Conservation (phyloP, 1,284 basidiomycete species). For the Bjerkandera adusta region DNA sequence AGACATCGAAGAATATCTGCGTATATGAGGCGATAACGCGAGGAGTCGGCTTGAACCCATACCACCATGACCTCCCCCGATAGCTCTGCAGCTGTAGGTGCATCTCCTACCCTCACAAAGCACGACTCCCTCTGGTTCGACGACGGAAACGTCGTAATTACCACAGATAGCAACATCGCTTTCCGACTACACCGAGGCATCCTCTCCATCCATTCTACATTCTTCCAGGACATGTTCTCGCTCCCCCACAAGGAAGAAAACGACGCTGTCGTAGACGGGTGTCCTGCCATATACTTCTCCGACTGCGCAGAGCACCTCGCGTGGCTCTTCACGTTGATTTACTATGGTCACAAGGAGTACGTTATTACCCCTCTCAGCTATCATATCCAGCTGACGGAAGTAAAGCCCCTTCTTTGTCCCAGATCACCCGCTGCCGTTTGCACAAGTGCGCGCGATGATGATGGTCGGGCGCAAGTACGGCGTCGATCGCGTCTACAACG, state of each 20-base stretch:
- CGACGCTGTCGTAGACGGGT: not conserved
- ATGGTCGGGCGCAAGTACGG: constrained; percentile 15
- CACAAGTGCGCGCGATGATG: constrained; percentile 8
- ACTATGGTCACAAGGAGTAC: not conserved
- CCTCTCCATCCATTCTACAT: constrained; percentile 24
- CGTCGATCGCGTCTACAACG: constrained; percentile 5
- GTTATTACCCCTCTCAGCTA: no score
- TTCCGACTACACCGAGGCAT: not conserved
- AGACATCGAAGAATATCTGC: no score
- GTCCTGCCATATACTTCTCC: not conserved
- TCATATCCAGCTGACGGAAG: no score
- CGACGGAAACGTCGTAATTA: not conserved
- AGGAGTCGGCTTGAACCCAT: no score
- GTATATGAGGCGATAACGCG: no score
- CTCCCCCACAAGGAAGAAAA: constrained; percentile 17
- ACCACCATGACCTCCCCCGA: no score
- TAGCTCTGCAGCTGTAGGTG: no score
- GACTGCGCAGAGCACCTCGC: not conserved
- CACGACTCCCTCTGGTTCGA: constrained; percentile 1
- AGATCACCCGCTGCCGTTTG: no score
- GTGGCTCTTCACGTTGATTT: not conserved
- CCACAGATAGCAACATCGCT: no score
- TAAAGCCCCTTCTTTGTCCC: no score
- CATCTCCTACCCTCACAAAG: no score
- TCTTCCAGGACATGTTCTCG: constrained; percentile 27